Evolutionary conservation across 1,284 basidiomycete genomes (phyloP).

Genomic region (Marasmius tenuissimus): DNA sequence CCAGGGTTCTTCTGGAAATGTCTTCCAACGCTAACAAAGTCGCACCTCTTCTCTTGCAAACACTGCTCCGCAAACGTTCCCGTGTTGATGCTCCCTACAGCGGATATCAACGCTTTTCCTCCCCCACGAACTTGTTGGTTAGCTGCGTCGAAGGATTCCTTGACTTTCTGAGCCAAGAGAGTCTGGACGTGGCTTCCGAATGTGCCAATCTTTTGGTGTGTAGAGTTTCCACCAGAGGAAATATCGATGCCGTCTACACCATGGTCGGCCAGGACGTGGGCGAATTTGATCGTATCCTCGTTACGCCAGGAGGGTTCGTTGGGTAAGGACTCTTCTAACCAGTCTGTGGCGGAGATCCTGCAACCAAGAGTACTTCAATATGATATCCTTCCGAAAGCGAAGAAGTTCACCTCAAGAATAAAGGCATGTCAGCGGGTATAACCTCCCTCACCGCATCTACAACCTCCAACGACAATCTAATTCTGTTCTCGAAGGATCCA

Average conservation of each 20-base stretch:
- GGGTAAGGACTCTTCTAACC: constrained; percentile 52
- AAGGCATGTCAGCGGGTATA: constrained; percentile 59
- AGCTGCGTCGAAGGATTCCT: constrained; percentile 51
- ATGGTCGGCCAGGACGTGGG: constrained; percentile 49
- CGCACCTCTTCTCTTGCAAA: constrained; percentile 53
- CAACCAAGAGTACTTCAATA: background rate
- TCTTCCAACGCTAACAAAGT: constrained; percentile 57
- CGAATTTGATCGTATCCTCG: constrained; percentile 58
- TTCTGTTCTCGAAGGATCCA: constrained; percentile 72
- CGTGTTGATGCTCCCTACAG: constrained; percentile 64
- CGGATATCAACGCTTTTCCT: constrained; percentile 42
- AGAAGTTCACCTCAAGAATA: constrained; percentile 62
- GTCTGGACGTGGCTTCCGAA: constrained; percentile 53
- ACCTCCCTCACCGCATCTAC: constrained; percentile 50
- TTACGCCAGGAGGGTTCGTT: constrained; percentile 56
- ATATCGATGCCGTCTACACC: constrained; percentile 71
- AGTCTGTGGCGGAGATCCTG: constrained; percentile 62
- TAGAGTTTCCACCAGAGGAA: constrained; percentile 59
- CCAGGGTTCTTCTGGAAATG: constrained; percentile 60
- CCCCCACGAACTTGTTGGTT: constrained; percentile 3
- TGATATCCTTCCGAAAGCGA: background rate
- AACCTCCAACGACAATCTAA: constrained; percentile 59
- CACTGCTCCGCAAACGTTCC: constrained; percentile 63
- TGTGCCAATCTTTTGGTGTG: constrained; percentile 43
- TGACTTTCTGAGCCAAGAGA: constrained; percentile 53